These are phyloP conservation scores for Colletotrichum eremochloae DNA, from an alignment of 2,329 filamentous ascomycete genomes.

Conservation along the genomic window DNA sequence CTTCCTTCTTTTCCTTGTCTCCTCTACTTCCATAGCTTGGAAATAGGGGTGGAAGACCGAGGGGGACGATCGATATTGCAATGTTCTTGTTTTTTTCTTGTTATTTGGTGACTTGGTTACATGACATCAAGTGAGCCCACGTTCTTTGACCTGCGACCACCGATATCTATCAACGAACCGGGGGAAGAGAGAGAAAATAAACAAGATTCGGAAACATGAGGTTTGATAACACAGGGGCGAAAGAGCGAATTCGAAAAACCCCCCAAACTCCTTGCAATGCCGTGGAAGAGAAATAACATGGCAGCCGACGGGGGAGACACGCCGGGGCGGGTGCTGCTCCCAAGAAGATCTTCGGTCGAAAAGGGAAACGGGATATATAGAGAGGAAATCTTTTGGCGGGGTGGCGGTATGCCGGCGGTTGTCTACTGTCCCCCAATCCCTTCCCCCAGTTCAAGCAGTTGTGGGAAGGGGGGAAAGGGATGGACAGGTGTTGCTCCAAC, in stretches of 20 bases:
- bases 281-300: not conserved
- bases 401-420: not conserved
- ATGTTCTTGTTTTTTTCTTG: too few species aligned
- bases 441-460: not conserved
- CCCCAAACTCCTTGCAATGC: conserved; percentile 42
- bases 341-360: not conserved
- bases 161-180: not conserved
- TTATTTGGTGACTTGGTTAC: not conserved
- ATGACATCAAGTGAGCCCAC: not conserved
- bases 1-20: too few species aligned
- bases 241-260: not conserved
- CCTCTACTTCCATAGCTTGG: too few species aligned
- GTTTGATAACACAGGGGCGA: not conserved
- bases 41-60: too few species aligned
- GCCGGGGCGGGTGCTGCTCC: not conserved
- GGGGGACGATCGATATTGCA: too few species aligned
- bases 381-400: not conserved
- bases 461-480: not conserved
- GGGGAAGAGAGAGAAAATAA: not conserved
- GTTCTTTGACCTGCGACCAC: not conserved
- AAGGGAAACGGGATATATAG: not conserved
- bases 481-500: not conserved
- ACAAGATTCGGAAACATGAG: not conserved
- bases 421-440: not conserved
- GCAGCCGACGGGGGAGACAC: not conserved